Evolutionary conservation across 2,329 filamentous ascomycete genomes (phyloP), one percentile per base, ranked within the genome.

Genomic region (Sporothrix humicola): DNA sequence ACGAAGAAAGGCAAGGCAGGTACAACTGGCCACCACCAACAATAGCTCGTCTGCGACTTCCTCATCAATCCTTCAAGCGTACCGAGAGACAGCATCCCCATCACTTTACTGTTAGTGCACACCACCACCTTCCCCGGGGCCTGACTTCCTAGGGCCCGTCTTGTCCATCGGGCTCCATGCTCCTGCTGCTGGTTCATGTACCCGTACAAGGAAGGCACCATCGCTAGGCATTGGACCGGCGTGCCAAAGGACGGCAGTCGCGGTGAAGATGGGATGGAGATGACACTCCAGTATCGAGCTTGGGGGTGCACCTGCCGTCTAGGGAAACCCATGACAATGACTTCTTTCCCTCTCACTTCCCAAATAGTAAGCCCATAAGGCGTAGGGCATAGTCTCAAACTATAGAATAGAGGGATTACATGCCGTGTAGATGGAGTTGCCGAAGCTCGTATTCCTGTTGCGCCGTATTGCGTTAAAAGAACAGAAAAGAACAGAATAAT

Each of bases 91-190:
- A 42, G 10, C 26, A 26, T 37, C 37, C 37, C 59, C 37, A 46
- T 46, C 31, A 37, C n/a, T 46, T 63, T 59, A 7, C 31, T 61
- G 9, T 42, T 63, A 23, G 37, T 46, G 59, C 59, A 48, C 61
- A 17, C 61, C 61, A 66, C 61, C 61, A 63, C 7, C n/a, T 1
- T 13, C 17, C 23, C 42, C 42, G 42, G 37, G n/a, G 61, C 61
- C 42, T 48, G 61, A 17, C 61, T 66, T 46, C 61, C 61, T 46
- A 65, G 61, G 42, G 61, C 42, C 61, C 61, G 61, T 20, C n/a
- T 48, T 59, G 13, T 59, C 31, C 31, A 37, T 37, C 31, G 7
- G 31, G 31, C 31, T 37, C 31, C 31, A 37, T 37, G 31, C 7
- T 37, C 31, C 31, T 37, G 31, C 31, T 7, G 56, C 13, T 37